These are phyloP conservation scores for Camelina laxa DNA, from an alignment of 345 rosid species.

Conservation along the genomic window DNA sequence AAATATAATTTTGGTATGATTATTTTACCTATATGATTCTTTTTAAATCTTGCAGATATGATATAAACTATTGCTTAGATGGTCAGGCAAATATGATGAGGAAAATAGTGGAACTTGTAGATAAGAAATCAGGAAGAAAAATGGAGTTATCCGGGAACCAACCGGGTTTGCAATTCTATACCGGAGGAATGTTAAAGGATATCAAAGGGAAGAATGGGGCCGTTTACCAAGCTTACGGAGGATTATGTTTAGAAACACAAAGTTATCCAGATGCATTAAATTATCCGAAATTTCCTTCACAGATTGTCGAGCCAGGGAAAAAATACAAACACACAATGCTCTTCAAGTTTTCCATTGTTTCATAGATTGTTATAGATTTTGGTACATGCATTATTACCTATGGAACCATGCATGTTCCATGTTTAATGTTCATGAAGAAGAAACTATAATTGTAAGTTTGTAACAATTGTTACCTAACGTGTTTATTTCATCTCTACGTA, in stretches of 20 bases:
- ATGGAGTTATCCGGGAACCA: constrained; percentile 71
- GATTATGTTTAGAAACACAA: constrained; percentile 88
- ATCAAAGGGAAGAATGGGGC: constrained; percentile 77
- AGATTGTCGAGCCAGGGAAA: constrained; percentile 59
- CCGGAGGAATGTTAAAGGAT: constrained; percentile 57
- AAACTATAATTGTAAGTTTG: constrained; percentile 21
- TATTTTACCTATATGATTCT: not conserved
- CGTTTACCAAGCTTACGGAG: constrained; percentile 62
- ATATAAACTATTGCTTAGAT: constrained; percentile 76
- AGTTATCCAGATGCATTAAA: constrained; percentile 78
- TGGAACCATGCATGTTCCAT: not conserved
- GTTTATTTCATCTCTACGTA: not conserved
- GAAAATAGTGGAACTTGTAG: constrained; percentile 63
- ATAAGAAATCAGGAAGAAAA: constrained; percentile 66
- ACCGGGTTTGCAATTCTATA: constrained; percentile 84
- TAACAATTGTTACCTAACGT: constrained; percentile 8
- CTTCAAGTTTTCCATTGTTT: constrained; percentile 58
- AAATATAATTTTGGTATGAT: not conserved
- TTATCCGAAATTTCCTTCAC: constrained; percentile 76
- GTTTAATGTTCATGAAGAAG: constrained; percentile 4
- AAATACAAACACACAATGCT: constrained; percentile 71
- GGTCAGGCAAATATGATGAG: constrained; percentile 44
- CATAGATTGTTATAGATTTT: constrained; percentile 25
- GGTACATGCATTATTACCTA: not conserved
- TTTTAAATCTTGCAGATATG: constrained; percentile 47